These are phyloP conservation scores for Dujonia santamariae DNA, from an alignment of 1,139 yeast genomes.

Conservation along the genomic window DNA sequence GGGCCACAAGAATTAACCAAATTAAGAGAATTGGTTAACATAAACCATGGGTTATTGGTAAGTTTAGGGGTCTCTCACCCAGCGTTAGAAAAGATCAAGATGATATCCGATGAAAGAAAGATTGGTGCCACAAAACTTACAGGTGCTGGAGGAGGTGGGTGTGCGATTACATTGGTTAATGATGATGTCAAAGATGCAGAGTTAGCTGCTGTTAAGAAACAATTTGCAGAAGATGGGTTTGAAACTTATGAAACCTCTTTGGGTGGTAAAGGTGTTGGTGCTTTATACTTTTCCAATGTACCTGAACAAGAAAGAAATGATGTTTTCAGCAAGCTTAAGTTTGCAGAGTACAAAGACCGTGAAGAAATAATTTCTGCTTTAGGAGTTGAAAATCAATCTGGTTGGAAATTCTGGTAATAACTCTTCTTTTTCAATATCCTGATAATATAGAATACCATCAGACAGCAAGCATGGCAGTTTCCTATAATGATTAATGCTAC, in stretches of 20 bases:
- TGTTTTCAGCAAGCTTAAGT: slow-evolving; percentile 31
- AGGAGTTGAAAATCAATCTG: slow-evolving; percentile 37
- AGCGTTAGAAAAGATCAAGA: slow-evolving; percentile 67
- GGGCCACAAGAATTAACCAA: slow-evolving; percentile 41
- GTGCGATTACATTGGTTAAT: slow-evolving; percentile 82
- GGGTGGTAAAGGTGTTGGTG: slow-evolving; percentile 89
- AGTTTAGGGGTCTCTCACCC: slow-evolving; percentile 94
- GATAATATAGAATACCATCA: no score
- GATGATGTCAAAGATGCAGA: slow-evolving; percentile 37
- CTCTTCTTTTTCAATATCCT: no score
- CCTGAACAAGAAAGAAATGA: slow-evolving; percentile 11
- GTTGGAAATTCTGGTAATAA: slow-evolving; percentile 62
- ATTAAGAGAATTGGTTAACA: slow-evolving; percentile 65
- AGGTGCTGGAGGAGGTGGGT: slow-evolving; percentile 99
- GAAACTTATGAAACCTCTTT: slow-evolving; percentile 79
- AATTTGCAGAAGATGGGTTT: slow-evolving; percentile 50
- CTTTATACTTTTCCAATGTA: slow-evolving; percentile 26
- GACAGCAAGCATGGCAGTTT: no score
- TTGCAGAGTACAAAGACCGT: slow-evolving; percentile 36
- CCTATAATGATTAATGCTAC: no score
- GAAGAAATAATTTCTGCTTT: slow-evolving; percentile 46
- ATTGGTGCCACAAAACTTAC: slow-evolving; percentile 92
- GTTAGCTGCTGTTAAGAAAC: slow-evolving; percentile 33
- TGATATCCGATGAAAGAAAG: slow-evolving; percentile 54
- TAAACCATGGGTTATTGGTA: slow-evolving; percentile 86